A percentile compares a stretch with the other conserved stretches of the same genome.
These are phyloP conservation scores for Cladosporium sp. DNA, from an alignment of 2,329 filamentous ascomycete genomes.

Conservation along the genomic window DNA sequence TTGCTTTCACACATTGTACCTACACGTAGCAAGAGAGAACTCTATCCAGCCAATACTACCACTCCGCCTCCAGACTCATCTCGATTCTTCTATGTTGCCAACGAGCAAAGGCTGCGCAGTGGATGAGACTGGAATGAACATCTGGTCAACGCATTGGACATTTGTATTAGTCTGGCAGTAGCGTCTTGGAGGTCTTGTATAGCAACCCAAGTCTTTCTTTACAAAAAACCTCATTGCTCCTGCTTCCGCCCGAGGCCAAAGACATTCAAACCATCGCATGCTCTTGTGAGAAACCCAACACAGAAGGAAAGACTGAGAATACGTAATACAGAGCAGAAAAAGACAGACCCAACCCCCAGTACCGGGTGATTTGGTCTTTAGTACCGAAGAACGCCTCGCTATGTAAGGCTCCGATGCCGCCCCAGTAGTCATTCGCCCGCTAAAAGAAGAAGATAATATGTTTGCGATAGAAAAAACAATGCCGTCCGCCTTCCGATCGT, in stretches of 20 bases:
- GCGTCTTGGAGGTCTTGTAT: background rate
- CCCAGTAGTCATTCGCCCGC: background rate
- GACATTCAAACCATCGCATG: background rate
- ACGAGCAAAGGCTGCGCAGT: too few relatives aligned
- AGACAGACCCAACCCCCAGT: background rate
- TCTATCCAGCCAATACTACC: background rate
- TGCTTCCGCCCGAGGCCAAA: background rate
- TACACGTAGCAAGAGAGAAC: background rate
- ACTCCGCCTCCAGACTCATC: background rate
- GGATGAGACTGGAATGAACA: background rate
- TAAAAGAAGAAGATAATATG: background rate
- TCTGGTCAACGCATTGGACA: background rate
- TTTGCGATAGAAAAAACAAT: background rate
- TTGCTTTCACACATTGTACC: background rate
- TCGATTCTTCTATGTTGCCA: too few relatives aligned
- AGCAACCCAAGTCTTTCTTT: background rate
- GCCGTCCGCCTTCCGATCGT: background rate
- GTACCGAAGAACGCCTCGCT: conserved; percentile 9
- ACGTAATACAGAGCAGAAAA: background rate
- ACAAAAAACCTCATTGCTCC: background rate
- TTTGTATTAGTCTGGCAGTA: background rate
- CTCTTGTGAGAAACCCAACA: background rate
- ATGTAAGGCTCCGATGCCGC: background rate
- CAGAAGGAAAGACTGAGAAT: background rate
- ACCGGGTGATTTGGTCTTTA: background rate